Evolutionary conservation across 768 basidiomycete genomes (phyloP).

Genomic region (Phylloporus sp.): DNA sequence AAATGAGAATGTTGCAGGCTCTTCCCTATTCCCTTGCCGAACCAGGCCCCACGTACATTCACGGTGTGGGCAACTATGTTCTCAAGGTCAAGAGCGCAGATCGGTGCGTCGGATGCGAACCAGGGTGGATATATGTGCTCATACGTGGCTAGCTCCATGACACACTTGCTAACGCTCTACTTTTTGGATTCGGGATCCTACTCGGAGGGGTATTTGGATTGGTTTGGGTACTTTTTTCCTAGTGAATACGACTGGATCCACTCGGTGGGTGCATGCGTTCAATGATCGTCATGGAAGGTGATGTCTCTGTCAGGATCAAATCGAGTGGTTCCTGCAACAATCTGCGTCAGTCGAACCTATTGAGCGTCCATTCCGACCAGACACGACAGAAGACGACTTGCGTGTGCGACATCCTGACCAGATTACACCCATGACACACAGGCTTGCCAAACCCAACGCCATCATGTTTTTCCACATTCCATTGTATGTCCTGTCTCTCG

Average conservation of each 20-base stretch:
- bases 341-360: constrained; percentile 74
- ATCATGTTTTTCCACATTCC: constrained; percentile 99
- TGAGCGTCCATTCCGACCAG: constrained; percentile 80
- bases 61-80: constrained; percentile 90
- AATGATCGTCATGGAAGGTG: neutral
- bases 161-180: constrained; percentile 85
- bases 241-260: constrained; percentile 87
- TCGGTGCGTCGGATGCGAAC: constrained; percentile 50
- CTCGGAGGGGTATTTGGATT: constrained; percentile 54
- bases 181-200: constrained; percentile 89
- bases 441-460: constrained; percentile 89
- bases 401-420: constrained; percentile 67
- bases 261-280: constrained; percentile 39
- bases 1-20: constrained; percentile 66
- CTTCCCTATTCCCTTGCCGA: constrained; percentile 85
- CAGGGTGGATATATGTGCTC: neutral
- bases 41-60: constrained; percentile 76
- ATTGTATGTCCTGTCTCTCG: constrained; percentile 45
- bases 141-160: constrained; percentile 62
- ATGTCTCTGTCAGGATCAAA: constrained; percentile 50
- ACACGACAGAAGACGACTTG: constrained; percentile 55
- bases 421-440: constrained; percentile 48
- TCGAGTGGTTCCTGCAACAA: constrained; percentile 86
- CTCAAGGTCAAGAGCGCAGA: constrained; percentile 83
- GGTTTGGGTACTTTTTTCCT: constrained; percentile 55